These are phyloP conservation scores for Aspergillus funiculosus DNA, from an alignment of 495 filamentous ascomycete genomes.

Conservation along the genomic window DNA sequence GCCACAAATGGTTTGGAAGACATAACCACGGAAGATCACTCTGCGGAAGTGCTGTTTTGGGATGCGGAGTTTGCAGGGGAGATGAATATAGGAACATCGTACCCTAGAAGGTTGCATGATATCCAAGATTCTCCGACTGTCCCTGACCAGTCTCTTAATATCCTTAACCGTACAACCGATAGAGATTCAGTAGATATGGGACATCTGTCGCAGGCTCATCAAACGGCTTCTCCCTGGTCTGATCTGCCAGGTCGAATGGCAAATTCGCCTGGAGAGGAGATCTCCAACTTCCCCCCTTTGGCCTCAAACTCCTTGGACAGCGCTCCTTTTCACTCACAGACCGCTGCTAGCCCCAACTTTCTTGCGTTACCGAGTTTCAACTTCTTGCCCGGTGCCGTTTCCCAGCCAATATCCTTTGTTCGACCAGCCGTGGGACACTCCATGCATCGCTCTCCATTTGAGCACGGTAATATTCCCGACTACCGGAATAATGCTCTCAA, in stretches of 20 bases:
- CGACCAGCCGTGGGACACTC: constrained; percentile 25
- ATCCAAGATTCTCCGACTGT: constrained; percentile 26
- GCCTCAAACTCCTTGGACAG: constrained; percentile 19
- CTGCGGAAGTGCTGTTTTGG: constrained; percentile 16
- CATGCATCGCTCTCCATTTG: constrained; percentile 11
- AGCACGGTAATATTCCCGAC: not conserved
- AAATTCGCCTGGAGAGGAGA: constrained; percentile 14
- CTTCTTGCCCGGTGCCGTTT: constrained; percentile 28
- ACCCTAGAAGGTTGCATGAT: constrained; percentile 26
- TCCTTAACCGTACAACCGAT: constrained; percentile 16
- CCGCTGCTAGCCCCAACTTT: constrained; percentile 28
- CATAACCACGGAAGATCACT: constrained; percentile 5
- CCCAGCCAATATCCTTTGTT: constrained; percentile 36
- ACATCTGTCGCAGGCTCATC: constrained; percentile 19
- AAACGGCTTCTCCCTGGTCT: constrained; percentile 23
- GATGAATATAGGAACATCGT: constrained; percentile 19
- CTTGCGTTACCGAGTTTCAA: constrained; percentile 27
- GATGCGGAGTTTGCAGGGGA: constrained; percentile 12
- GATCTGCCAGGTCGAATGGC: constrained; percentile 20
- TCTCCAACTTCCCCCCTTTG: constrained; percentile 20
- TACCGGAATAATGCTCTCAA: constrained; percentile 3
- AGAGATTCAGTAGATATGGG: constrained; percentile 21
- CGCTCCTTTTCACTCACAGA: constrained; percentile 17
- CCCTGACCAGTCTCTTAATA: constrained; percentile 22
- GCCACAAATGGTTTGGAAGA: constrained; percentile 6